These are phyloP conservation scores for Sugiyamaella mastotermitis DNA, from an alignment of 805 yeast species.

Conservation along the genomic window DNA sequence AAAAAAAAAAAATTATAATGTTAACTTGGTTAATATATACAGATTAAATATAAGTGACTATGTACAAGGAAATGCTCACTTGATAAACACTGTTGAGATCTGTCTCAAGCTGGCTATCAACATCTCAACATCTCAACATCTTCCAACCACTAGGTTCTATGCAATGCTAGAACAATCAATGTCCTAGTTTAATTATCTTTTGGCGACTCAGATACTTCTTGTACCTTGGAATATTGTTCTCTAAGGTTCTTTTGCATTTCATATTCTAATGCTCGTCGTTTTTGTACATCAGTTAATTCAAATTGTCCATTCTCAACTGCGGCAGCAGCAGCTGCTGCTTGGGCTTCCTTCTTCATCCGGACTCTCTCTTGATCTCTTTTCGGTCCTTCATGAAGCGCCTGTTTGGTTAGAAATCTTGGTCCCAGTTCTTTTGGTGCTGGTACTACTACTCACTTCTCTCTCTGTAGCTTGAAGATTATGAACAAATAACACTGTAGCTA, in stretches of 20 bases:
- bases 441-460: conserved; percentile 35
- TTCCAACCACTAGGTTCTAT: too few relatives aligned
- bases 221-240: conserved; percentile 20
- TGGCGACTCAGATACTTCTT: conserved; percentile 13
- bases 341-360: conserved; percentile 18
- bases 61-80: too few relatives aligned
- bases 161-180: background rate
- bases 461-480: conserved; percentile 65
- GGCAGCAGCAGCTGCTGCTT: conserved; percentile 13
- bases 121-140: too few relatives aligned
- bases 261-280: conserved; percentile 18
- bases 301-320: conserved; percentile 12
- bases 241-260: conserved; percentile 20
- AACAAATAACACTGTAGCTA: conserved; percentile 59
- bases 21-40: too few relatives aligned
- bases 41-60: too few relatives aligned
- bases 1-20: too few relatives aligned
- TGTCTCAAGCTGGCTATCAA: too few relatives aligned
- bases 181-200: conserved; percentile 1
- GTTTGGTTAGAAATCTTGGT: background rate
- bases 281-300: conserved; percentile 16
- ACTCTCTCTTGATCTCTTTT: conserved; percentile 21
- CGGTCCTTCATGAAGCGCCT: conserved; percentile 24
- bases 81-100: too few relatives aligned
- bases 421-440: background rate